Conservation (phyloP, 805 yeast genomes). For the Komagataella pseudopastoris region DNA sequence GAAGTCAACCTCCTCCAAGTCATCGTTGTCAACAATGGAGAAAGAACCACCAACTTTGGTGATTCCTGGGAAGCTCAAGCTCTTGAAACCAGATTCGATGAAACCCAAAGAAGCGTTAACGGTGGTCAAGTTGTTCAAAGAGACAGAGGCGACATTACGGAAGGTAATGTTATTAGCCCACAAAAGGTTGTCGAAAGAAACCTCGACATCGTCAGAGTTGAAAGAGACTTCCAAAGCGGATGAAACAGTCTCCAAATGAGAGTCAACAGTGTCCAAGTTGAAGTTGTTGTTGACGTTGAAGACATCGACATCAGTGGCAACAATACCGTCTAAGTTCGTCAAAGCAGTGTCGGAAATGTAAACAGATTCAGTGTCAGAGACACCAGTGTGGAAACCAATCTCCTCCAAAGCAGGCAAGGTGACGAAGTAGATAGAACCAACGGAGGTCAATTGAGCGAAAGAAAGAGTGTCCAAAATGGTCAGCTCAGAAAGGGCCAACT, state of each 20-base stretch:
- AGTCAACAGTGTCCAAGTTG: constrained; percentile 57
- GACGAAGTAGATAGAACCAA: constrained; percentile 66
- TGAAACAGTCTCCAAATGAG: constrained; percentile 63
- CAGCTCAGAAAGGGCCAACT: constrained; percentile 45
- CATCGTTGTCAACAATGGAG: constrained; percentile 58
- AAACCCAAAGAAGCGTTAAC: constrained; percentile 79
- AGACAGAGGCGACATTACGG: constrained; percentile 65
- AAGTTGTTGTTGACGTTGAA: constrained; percentile 88
- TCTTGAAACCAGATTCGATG: constrained; percentile 54
- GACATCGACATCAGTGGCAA: constrained; percentile 29
- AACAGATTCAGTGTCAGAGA: constrained; percentile 61
- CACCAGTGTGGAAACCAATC: constrained; percentile 56
- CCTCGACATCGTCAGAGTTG: constrained; percentile 70
- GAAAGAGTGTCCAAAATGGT: constrained; percentile 55
- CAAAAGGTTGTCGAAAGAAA: constrained; percentile 51
- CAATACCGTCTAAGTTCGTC: constrained; percentile 53
- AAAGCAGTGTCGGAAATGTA: constrained; percentile 64
- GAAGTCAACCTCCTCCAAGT: constrained; percentile 58
- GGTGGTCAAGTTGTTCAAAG: constrained; percentile 50
- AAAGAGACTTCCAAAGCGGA: constrained; percentile 66
- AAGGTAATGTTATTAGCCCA: constrained; percentile 86
- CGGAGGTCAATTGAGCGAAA: constrained; percentile 68
- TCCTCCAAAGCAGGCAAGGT: constrained; percentile 75
- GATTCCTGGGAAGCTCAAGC: constrained; percentile 41
- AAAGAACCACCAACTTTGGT: constrained; percentile 68